Conservation (phyloP, 2,329 filamentous ascomycete genomes). For the Ceratocystis cubensis region DNA sequence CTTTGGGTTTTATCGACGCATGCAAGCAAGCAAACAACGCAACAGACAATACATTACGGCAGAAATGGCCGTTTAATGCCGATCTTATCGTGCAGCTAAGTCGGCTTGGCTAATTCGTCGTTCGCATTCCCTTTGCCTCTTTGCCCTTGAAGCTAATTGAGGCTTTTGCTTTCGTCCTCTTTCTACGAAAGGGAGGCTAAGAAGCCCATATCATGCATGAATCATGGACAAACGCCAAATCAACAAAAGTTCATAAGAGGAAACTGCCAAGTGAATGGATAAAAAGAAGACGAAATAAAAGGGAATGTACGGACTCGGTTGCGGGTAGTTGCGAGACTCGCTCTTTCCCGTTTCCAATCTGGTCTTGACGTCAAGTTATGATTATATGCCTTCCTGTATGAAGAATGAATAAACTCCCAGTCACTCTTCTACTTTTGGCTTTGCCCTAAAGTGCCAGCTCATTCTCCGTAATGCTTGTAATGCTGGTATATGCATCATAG, state of each 20-base stretch:
- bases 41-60: background rate
- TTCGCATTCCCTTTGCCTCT: background rate
- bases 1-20: background rate
- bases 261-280: background rate
- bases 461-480: background rate
- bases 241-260: background rate
- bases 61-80: background rate
- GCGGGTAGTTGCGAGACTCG: background rate
- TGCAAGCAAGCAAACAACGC: background rate
- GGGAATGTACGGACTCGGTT: background rate
- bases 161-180: too few species aligned
- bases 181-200: too few species aligned
- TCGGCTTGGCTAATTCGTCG: background rate
- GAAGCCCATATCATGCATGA: too few species aligned
- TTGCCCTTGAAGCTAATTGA: background rate
- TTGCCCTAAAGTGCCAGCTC: background rate
- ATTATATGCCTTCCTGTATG: background rate
- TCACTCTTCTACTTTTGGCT: background rate
- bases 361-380: background rate
- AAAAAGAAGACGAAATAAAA: background rate
- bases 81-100: background rate
- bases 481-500: background rate
- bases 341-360: background rate
- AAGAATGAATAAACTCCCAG: background rate
- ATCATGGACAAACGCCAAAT: constrained; percentile 1